These are phyloP conservation scores for Citrus glauca DNA, from an alignment of 345 rosid genomes.

Conservation along the genomic window DNA sequence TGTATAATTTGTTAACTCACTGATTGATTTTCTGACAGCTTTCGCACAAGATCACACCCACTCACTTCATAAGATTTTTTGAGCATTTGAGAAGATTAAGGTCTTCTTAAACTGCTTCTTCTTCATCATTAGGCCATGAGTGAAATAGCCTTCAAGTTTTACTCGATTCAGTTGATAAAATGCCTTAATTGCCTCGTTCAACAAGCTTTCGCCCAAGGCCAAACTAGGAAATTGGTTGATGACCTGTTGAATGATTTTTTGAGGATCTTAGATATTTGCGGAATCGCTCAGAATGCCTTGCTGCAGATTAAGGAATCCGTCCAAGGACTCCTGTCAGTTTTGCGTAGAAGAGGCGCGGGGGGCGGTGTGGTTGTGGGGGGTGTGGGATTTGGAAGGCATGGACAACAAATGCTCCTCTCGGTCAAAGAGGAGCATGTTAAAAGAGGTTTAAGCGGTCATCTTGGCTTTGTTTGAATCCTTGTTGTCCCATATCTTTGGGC, in stretches of 20 bases:
- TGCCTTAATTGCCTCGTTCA: conserved; percentile 12
- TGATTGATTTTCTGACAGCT: conserved; percentile 10
- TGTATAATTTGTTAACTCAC: too few species aligned
- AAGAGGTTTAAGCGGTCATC: conserved; percentile 32
- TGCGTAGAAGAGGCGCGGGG: too few species aligned
- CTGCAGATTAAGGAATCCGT: too few species aligned
- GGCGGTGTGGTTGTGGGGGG: too few species aligned
- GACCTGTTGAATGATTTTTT: conserved; percentile 36
- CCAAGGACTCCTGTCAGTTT: too few species aligned
- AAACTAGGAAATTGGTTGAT: conserved; percentile 18
- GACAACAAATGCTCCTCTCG: not conserved
- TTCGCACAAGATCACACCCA: conserved; percentile 42
- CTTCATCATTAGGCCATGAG: not conserved
- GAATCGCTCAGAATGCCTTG: conserved; percentile 30
- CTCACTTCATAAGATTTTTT: conserved; percentile 16
- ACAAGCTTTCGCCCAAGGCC: conserved; percentile 21
- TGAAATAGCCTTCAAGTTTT: conserved; percentile 25
- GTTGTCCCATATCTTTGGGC: conserved; percentile 31
- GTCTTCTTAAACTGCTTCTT: not conserved
- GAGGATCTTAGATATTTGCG: conserved; percentile 27
- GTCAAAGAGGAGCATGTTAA: conserved; percentile 9
- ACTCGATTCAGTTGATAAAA: conserved; percentile 25
- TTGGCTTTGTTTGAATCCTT: conserved; percentile 29
- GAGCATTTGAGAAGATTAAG: conserved; percentile 33
- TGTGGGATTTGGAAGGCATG: not conserved